Percentiles rank a stretch among this genome's conserved stretches.
Evolutionary conservation across 2,329 filamentous ascomycete species (phyloP).

Genomic region (Botryotinia calthae): DNA sequence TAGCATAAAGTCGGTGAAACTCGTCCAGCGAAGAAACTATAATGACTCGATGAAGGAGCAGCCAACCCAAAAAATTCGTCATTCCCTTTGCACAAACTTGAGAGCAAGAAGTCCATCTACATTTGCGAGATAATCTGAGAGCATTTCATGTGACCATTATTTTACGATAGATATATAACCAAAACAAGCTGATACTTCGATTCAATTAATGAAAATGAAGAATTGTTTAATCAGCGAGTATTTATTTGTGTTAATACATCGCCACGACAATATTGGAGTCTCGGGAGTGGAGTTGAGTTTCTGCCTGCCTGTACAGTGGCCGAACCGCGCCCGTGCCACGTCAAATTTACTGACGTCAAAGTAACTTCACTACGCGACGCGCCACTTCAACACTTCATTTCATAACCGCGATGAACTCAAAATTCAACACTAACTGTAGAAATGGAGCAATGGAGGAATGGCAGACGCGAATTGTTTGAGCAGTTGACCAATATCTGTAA

Average conservation of each 20-base stretch:
- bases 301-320: background rate
- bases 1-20: background rate
- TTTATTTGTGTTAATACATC: background rate
- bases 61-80: background rate
- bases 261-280: background rate
- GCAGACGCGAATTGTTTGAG: conserved; percentile 30
- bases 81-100: background rate
- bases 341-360: background rate
- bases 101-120: background rate
- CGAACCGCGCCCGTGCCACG: background rate
- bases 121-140: background rate
- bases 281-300: background rate
- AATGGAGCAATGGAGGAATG: conserved; percentile 36
- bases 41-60: background rate
- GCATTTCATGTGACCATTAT: background rate
- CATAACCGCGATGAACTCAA: background rate
- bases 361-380: background rate
- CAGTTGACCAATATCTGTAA: conserved; percentile 30
- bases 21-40: background rate
- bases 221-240: background rate
- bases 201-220: background rate
- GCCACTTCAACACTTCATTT: conserved; percentile 8
- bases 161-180: background rate
- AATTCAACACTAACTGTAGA: background rate
- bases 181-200: background rate